A percentile compares a stretch with the other conserved stretches of the same genome.
Conservation (phyloP, 129 eudicot genomes). For the Solidago caesia region DNA sequence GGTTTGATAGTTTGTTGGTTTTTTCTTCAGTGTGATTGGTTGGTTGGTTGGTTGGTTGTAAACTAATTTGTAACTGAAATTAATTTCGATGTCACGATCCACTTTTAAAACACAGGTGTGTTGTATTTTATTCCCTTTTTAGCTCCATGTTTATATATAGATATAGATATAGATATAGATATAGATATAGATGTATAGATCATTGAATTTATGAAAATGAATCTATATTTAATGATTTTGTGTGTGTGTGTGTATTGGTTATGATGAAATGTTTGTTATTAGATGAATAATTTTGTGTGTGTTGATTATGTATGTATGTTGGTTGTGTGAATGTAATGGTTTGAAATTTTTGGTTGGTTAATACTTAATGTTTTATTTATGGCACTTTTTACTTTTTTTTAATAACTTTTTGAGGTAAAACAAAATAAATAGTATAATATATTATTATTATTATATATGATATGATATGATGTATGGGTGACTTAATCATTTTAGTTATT, state of each 20-base stretch:
- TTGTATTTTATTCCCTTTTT: neutral
- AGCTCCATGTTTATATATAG: too few species aligned
- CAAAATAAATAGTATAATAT: too few species aligned
- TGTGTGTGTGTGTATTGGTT: too few species aligned
- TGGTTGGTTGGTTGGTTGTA: conserved; percentile 2
- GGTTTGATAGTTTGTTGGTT: too few species aligned
- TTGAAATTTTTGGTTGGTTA: neutral
- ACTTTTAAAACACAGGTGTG: conserved; percentile 38
- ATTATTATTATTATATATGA: neutral
- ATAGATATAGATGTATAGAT: conserved; percentile 2
- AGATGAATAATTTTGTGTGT: neutral
- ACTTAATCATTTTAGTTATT: neutral
- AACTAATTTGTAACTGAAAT: conserved; percentile 33
- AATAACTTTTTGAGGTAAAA: neutral
- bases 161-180: neutral
- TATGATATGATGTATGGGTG: conserved; percentile 10
- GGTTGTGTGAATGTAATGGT: conserved; percentile 1
- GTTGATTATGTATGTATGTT: neutral
- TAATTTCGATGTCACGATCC: conserved; percentile 40
- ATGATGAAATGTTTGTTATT: too few species aligned
- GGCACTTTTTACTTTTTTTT: neutral
- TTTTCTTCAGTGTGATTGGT: neutral
- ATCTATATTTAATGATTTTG: too few species aligned
- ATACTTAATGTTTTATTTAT: neutral
- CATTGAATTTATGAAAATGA: neutral